phyloP scores from a whole-genome alignment of 331 rosid species.

The Acacia pycnantha region DNA sequence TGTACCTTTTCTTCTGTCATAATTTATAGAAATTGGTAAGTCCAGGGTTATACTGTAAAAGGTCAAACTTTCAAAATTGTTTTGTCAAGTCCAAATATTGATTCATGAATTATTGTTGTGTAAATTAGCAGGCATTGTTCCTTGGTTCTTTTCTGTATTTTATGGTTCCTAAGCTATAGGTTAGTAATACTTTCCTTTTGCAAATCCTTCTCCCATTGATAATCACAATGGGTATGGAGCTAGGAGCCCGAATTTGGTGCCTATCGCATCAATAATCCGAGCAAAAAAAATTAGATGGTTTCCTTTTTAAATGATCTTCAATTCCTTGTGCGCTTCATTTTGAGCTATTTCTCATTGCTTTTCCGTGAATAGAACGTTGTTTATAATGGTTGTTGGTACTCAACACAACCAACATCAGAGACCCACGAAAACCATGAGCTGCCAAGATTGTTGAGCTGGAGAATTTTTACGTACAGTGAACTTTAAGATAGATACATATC shows the following conservation, averaged over 20 bases:
- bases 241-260: neutral
- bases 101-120: conserved; percentile 51
- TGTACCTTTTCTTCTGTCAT: conserved; percentile 54
- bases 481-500: conserved; percentile 9
- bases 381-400: conserved; percentile 11
- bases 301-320: neutral
- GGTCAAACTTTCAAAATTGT: conserved; percentile 50
- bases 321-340: neutral
- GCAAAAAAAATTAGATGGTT: neutral
- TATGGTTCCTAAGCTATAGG: neutral
- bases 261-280: too few species aligned
- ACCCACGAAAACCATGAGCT: neutral
- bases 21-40: conserved; percentile 69
- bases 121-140: conserved; percentile 24
- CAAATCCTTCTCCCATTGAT: neutral
- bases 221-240: conserved; percentile 3
- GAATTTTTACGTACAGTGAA: conserved; percentile 26
- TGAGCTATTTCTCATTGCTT: neutral
- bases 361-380: neutral
- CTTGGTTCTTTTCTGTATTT: conserved; percentile 25
- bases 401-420: neutral
- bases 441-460: conserved; percentile 12
- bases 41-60: conserved; percentile 90
- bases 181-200: neutral
- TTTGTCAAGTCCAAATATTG: conserved; percentile 65